Percentiles rank a stretch among this genome's conserved stretches.
These are phyloP conservation scores for Haematococcus sp. DNA, from an alignment of 139 green algal genomes.

Conservation along the genomic window DNA sequence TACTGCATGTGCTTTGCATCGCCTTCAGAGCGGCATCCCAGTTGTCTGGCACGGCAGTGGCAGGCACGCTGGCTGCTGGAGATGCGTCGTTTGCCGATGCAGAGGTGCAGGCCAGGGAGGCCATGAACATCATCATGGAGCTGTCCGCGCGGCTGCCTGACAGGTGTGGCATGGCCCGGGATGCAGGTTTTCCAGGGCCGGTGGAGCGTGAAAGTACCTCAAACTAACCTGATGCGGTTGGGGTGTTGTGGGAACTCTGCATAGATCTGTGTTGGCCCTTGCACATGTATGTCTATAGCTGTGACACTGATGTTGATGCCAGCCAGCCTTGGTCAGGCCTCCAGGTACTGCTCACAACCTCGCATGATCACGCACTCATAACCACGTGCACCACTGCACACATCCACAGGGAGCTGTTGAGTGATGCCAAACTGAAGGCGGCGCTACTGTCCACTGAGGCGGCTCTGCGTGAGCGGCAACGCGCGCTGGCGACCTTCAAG, in stretches of 20 bases:
- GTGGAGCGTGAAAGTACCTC: too few species aligned
- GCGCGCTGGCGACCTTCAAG: conserved; percentile 1
- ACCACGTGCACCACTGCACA: too few species aligned
- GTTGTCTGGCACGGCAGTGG: conserved; percentile 8
- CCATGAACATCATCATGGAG: conserved; percentile 29
- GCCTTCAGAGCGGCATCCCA: conserved; percentile 2
- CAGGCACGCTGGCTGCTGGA: conserved; percentile 18
- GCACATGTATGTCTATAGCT: too few species aligned
- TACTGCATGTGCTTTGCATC: neutral
- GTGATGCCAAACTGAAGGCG: conserved; percentile 12
- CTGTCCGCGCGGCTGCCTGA: conserved; percentile 22
- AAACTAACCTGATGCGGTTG: too few species aligned
- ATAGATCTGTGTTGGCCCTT: too few species aligned
- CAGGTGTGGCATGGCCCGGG: too few species aligned
- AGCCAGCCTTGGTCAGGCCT: too few species aligned
- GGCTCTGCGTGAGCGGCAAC: conserved; percentile 14
- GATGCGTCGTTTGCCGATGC: conserved; percentile 21
- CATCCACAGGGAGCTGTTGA: neutral
- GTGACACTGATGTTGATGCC: too few species aligned
- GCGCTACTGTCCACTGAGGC: conserved; percentile 17
- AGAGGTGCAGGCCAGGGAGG: conserved; percentile 21
- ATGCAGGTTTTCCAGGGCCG: too few species aligned
- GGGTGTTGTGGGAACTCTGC: too few species aligned
- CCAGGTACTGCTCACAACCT: too few species aligned
- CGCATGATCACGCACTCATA: neutral